These are phyloP conservation scores for Wickerhamiella vanderwaltii DNA, from an alignment of 805 yeast genomes.

Conservation along the genomic window DNA sequence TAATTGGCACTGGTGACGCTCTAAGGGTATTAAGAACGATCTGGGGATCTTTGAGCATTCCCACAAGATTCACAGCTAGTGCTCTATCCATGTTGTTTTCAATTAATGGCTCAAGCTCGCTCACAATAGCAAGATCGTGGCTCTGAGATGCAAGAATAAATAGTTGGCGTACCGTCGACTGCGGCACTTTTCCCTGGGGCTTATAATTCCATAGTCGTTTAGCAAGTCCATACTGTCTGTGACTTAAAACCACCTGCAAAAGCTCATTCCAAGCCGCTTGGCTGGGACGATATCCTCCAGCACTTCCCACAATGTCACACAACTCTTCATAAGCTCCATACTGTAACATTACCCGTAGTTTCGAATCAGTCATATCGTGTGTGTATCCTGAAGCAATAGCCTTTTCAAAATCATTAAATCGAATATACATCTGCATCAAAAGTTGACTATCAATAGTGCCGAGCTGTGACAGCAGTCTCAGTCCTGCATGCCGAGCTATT, in stretches of 20 bases:
- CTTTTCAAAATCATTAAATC: neutral
- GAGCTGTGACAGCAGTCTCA: conserved; percentile 5
- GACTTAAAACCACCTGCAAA: neutral
- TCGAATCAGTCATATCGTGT: neutral
- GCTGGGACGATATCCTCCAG: too few relatives aligned
- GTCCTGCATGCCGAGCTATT: conserved; percentile 11
- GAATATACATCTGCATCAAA: neutral
- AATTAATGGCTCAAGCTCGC: conserved; percentile 9
- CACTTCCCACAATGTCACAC: too few relatives aligned
- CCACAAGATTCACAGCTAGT: neutral
- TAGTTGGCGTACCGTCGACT: conserved; percentile 1
- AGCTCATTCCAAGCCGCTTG: neutral
- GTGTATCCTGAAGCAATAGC: conserved; percentile 1
- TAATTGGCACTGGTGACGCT: neutral
- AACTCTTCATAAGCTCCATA: too few relatives aligned
- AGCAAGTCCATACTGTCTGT: neutral
- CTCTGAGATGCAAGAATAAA: conserved; percentile 1
- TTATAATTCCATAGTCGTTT: neutral
- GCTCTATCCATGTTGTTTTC: neutral
- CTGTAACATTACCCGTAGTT: neutral
- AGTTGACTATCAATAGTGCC: conserved; percentile 1
- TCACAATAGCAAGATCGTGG: conserved; percentile 3
- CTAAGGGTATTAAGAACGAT: neutral
- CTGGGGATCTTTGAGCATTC: neutral
- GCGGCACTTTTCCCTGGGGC: neutral